A percentile compares a stretch with the other conserved stretches of the same genome.
These are phyloP conservation scores for Coleophoma crateriformis DNA, from an alignment of 2,329 filamentous ascomycete species.

Conservation along the genomic window DNA sequence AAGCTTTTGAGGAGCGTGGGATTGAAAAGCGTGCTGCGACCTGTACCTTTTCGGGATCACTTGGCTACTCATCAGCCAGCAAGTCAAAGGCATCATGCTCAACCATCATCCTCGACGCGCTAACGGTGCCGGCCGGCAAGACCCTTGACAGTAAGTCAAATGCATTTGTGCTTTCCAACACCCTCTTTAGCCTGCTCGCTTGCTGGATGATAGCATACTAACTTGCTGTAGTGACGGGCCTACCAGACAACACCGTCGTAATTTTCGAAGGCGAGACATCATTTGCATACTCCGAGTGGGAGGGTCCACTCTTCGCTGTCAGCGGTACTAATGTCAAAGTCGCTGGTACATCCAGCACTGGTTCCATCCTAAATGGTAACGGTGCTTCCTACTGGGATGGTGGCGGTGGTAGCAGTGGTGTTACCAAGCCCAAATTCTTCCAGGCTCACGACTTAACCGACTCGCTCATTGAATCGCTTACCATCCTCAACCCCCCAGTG, in stretches of 20 bases:
- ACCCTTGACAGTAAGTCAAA: conserved; percentile 46
- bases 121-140: conserved; percentile 51
- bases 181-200: neutral
- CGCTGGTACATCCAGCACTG: conserved; percentile 40
- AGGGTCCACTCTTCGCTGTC: conserved; percentile 55
- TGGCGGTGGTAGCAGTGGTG: conserved; percentile 48
- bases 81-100: conserved; percentile 46
- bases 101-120: conserved; percentile 44
- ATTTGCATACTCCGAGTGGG: conserved; percentile 61
- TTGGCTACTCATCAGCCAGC: conserved; percentile 35
- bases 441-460: conserved; percentile 42
- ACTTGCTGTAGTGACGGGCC: neutral
- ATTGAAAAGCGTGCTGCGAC: conserved; percentile 14
- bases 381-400: conserved; percentile 56
- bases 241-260: conserved; percentile 21
- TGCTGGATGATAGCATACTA: neutral
- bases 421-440: conserved; percentile 60
- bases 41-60: conserved; percentile 48
- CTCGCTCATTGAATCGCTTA: conserved; percentile 41
- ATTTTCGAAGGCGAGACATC: conserved; percentile 60
- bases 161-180: neutral
- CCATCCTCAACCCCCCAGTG: conserved; percentile 47
- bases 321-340: conserved; percentile 50
- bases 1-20: neutral
- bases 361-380: conserved; percentile 41